Base-by-base conservation (phyloP, 148 eudicot genomes). In the Rhododendron williamsianum region DNA sequence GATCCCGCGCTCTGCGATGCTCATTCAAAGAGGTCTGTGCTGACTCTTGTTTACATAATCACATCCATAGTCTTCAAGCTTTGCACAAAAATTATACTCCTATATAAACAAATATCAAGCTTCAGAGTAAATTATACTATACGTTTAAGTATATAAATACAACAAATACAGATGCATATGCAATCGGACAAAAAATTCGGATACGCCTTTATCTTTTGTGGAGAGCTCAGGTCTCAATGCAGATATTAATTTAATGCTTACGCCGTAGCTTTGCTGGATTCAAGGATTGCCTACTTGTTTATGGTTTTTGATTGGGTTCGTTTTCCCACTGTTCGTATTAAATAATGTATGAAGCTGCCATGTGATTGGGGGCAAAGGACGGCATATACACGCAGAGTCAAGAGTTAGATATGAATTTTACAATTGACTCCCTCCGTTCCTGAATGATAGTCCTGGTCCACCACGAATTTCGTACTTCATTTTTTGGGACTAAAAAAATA, bases 11-110 rank as follows among this genome's bases (percentile, higher is more conserved):
- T 33, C 76, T 33, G 76, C 74, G 36, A 12, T 27, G 74, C n/a
- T 69, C 74, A 69, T 27, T 69, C 74, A 69, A 27, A 27, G 74
- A 71, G 76, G 76, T 71, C 76, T 33, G 38, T 71, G 76, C 76
- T 71, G 38, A 30, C 76, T 71, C 6, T 71, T 71, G 41, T 30
- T 69, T 71, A 30, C 76, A 4, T 30, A 12, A 15, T 65, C 2
- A 58, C n/a, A 19, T 19, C 18, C 19, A 18, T 19, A 18, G 12
- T 65, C 72, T 67, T 67, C 72, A 9, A 25, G 33, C 72, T 67
- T 67, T 67, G 2, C 11, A 10, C 35, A 58, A 19, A 15, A 58
- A 18, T 48, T 48, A 9, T 18, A 54, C 21, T 41, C 6, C n/a
- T n/a, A n/a, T 9, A 25, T 67, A 35, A 25, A 67, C 13, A n/a